Conservation (phyloP, 495 filamentous ascomycete genomes). For the Hypoxylon crocopeplum region DNA sequence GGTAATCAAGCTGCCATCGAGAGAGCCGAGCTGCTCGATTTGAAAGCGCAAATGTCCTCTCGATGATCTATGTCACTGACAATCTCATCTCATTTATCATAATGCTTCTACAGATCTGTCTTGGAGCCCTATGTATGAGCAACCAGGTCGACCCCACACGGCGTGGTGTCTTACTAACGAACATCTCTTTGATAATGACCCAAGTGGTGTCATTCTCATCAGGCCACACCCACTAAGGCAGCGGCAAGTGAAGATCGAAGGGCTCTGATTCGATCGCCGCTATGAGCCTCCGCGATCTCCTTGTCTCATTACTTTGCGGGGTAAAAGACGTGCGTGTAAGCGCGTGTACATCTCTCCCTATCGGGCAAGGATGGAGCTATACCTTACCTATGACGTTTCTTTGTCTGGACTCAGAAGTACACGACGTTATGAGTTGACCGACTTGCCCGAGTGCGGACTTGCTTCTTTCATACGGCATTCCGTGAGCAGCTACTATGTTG, state of each 20-base stretch:
- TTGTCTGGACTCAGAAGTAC: slow-evolving; percentile 19
- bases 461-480: too few species aligned
- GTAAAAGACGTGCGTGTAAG: slow-evolving; percentile 12
- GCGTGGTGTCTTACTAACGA: background rate
- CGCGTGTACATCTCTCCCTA: slow-evolving; percentile 25
- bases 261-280: slow-evolving; percentile 25
- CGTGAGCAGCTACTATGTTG: too few species aligned
- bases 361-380: slow-evolving; percentile 19
- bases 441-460: slow-evolving; percentile 30
- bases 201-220: slow-evolving; percentile 33
- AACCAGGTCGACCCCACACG: background rate
- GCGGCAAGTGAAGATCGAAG: slow-evolving; percentile 30
- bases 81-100: background rate
- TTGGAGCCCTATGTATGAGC: too few species aligned
- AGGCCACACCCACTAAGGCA: slow-evolving; percentile 19
- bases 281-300: slow-evolving; percentile 30
- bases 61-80: background rate
- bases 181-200: background rate
- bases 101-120: background rate
- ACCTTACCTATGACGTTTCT: slow-evolving; percentile 34
- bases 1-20: background rate
- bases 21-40: background rate
- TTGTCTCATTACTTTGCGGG: slow-evolving; percentile 39
- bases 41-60: background rate
- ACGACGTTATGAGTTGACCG: background rate